phyloP scores from a whole-genome alignment of 2,329 filamentous ascomycete genomes.

The Sclerotinia trifoliorum region DNA sequence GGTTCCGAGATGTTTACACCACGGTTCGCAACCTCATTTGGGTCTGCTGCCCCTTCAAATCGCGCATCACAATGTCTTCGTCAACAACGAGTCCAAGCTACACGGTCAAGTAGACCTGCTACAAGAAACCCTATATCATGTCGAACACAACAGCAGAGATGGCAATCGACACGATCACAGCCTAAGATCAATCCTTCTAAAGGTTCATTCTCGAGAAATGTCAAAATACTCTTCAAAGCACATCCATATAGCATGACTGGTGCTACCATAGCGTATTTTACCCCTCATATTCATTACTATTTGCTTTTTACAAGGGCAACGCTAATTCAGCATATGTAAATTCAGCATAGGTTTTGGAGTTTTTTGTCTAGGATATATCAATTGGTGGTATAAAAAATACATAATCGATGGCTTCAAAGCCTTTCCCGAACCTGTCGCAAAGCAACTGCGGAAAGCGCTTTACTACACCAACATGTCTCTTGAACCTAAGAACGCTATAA shows the following conservation, averaged over 20 bases:
- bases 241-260: conserved; percentile 37
- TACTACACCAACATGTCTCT: conserved; percentile 80
- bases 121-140: conserved; percentile 7
- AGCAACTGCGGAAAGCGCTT: conserved; percentile 76
- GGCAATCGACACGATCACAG: conserved; percentile 30
- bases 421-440: conserved; percentile 69
- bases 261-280: conserved; percentile 33
- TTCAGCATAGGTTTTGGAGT: conserved; percentile 35
- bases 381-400: conserved; percentile 39
- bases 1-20: conserved; percentile 34
- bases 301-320: background rate
- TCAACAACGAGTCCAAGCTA: conserved; percentile 30
- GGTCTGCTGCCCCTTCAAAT: conserved; percentile 27
- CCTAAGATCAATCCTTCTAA: conserved; percentile 4
- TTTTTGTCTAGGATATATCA: conserved; percentile 34
- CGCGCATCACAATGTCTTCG: conserved; percentile 35
- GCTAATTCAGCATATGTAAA: conserved; percentile 14
- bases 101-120: conserved; percentile 18
- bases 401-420: conserved; percentile 49
- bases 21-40: conserved; percentile 28
- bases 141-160: conserved; percentile 32
- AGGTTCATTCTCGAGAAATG: conserved; percentile 19
- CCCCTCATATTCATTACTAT: background rate
- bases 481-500: conserved; percentile 73
- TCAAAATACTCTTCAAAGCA: conserved; percentile 33